Evolutionary conservation across 2,329 filamentous ascomycete species (phyloP), one percentile per base, ranked within the genome.

Genomic region (Epichloe brachyelytri): DNA sequence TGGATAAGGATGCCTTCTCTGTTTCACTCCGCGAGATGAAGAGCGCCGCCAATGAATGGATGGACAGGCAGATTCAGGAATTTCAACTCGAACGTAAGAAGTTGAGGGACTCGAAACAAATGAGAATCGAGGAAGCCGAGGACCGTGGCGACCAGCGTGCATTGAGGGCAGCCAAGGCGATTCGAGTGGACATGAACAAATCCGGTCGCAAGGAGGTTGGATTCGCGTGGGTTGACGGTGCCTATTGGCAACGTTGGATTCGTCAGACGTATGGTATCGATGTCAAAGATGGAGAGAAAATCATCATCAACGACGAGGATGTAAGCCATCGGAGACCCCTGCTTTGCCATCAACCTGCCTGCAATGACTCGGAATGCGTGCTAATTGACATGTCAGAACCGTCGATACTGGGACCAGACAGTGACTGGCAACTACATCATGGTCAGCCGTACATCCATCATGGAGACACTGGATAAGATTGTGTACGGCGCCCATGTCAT

Each of bases 221-320:
- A 8, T 98, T 98, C 68, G 93, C 93, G 12, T 98, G 93, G 93
- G 88, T 97, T 12, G 93, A 98, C 64, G 89, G 90, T 48, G 80
- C 88, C 7, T 97, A 97, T 68, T 98, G 93, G 93, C 90, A 97
- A 68, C 80, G 91, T 55, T 98, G 93, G 93, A 81, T 98, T 57
- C 79, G 85, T 58, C 90, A 85, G n/a, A 96, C 91, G 0, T 98
- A 95, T 63, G 91, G 91, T 50, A 85, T 97, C 58, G 86, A 94
- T 59, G 83, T 93, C 54, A 83, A 79, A 62, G 83, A 93, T 55
- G 90, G 91, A 46, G 93, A 97, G 67, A 82, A 88, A 55, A 87
- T 98, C 51, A 85, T 98, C 53, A 93, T 98, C 70, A 96, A 96
- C 59, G 93, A 98, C 60, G 88, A 97, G 74, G 89, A 95, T 67